Percentiles rank a stretch among this genome's conserved stretches.
Conservation (phyloP, 2,329 filamentous ascomycete species). For the Venturia effusa region DNA sequence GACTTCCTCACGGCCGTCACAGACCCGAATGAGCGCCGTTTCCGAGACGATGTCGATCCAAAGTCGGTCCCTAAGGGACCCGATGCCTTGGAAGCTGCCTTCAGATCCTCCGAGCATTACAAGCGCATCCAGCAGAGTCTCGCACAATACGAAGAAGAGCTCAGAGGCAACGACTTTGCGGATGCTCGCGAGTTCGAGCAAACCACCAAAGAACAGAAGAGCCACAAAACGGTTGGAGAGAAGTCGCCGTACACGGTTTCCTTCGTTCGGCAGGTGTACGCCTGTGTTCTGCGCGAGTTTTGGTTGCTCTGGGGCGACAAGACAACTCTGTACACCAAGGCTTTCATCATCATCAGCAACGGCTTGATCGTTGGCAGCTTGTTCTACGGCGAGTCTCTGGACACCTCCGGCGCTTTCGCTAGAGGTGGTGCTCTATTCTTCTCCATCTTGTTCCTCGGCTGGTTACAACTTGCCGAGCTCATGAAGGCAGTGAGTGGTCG, state of each 20-base stretch:
- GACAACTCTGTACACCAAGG: constrained; percentile 64
- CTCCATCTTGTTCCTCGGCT: constrained; percentile 54
- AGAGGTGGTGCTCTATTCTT: constrained; percentile 56
- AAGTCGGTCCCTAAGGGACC: constrained; percentile 42
- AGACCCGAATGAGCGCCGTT: constrained; percentile 45
- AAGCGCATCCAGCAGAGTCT: constrained; percentile 51
- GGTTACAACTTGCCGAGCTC: constrained; percentile 67
- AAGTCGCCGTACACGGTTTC: constrained; percentile 69
- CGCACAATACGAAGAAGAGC: constrained; percentile 45
- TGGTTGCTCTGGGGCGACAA: constrained; percentile 70
- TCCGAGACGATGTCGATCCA: constrained; percentile 44
- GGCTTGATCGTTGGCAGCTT: constrained; percentile 10
- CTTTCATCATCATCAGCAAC: constrained; percentile 56
- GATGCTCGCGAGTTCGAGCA: constrained; percentile 56
- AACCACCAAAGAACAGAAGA: constrained; percentile 56
- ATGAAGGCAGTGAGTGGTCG: constrained; percentile 67
- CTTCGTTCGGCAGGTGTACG: constrained; percentile 58
- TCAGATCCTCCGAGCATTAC: constrained; percentile 36
- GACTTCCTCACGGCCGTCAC: constrained; percentile 67
- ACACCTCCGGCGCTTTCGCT: constrained; percentile 50
- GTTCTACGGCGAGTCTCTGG: constrained; percentile 9
- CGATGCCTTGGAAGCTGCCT: constrained; percentile 37
- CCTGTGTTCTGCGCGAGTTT: constrained; percentile 61
- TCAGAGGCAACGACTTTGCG: constrained; percentile 45
- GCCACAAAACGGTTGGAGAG: constrained; percentile 47